phyloP scores from a whole-genome alignment of 2,329 filamentous ascomycete genomes.

The Beauveria pseudobassiana region DNA sequence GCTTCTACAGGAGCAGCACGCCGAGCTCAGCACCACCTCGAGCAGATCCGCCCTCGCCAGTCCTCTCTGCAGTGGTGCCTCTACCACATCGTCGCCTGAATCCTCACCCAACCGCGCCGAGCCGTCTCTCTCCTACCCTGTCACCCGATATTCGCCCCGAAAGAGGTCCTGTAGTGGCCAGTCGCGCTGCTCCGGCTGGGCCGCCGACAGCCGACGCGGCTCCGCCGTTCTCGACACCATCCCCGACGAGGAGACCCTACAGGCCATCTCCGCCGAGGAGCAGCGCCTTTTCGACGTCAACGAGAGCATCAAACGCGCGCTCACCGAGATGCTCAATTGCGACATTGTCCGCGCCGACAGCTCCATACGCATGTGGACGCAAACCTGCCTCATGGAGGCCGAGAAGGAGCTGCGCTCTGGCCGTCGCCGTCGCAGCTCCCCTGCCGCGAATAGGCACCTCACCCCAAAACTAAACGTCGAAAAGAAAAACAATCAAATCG shows the following conservation, averaged over 20 bases:
- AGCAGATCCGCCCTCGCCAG: slow-evolving; percentile 40
- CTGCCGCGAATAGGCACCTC: slow-evolving; percentile 14
- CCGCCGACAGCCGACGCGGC: slow-evolving; percentile 18
- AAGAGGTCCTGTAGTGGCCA: slow-evolving; percentile 22
- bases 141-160: slow-evolving; percentile 33
- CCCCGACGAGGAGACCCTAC: slow-evolving; percentile 39
- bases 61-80: slow-evolving; percentile 24
- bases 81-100: slow-evolving; percentile 39
- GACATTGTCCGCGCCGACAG: slow-evolving; percentile 44
- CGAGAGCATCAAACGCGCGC: slow-evolving; percentile 52
- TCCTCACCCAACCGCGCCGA: slow-evolving; percentile 52
- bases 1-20: slow-evolving; percentile 45
- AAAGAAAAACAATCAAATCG: background rate
- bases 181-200: slow-evolving; percentile 27
- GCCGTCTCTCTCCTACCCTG: slow-evolving; percentile 41
- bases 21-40: slow-evolving; percentile 44
- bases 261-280: slow-evolving; percentile 44
- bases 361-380: slow-evolving; percentile 50
- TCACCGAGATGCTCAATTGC: slow-evolving; percentile 56
- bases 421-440: slow-evolving; percentile 39
- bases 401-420: slow-evolving; percentile 50
- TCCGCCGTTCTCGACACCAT: slow-evolving; percentile 31
- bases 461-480: background rate
- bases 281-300: slow-evolving; percentile 48
- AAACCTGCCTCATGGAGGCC: slow-evolving; percentile 51